Percentiles rank a stretch among this genome's conserved stretches.
These are phyloP conservation scores for Neofusicoccum ribis DNA, from an alignment of 2,329 filamentous ascomycete genomes.

Conservation along the genomic window DNA sequence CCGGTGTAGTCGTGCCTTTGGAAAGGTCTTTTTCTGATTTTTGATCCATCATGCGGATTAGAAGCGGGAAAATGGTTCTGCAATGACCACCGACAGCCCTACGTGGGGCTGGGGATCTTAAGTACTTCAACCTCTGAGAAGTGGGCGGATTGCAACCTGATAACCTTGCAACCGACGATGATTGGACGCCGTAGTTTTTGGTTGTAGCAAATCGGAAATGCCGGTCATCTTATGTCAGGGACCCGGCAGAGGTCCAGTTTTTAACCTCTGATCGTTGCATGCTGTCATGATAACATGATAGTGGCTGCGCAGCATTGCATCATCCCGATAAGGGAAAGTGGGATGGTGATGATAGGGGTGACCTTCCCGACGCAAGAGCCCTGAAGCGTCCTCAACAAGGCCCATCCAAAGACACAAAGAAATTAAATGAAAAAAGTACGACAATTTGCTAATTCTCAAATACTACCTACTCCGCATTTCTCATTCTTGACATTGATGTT, in stretches of 20 bases:
- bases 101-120: neutral
- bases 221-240: neutral
- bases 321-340: neutral
- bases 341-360: neutral
- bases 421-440: too few relatives aligned
- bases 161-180: neutral
- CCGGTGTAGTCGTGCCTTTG: neutral
- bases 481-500: too few relatives aligned
- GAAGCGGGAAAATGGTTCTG: too few relatives aligned
- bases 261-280: neutral
- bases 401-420: too few relatives aligned
- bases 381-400: too few relatives aligned
- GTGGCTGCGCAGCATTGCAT: neutral
- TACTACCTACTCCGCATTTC: too few relatives aligned
- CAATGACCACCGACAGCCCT: too few relatives aligned
- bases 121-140: neutral
- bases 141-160: neutral
- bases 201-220: neutral
- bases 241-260: neutral
- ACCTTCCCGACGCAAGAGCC: neutral
- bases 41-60: neutral
- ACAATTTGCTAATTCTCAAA: too few relatives aligned
- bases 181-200: neutral
- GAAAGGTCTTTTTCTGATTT: neutral
- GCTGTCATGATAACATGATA: neutral